phyloP scores from a whole-genome alignment of 257 asterid genomes.

The Solanum lignicaule region DNA sequence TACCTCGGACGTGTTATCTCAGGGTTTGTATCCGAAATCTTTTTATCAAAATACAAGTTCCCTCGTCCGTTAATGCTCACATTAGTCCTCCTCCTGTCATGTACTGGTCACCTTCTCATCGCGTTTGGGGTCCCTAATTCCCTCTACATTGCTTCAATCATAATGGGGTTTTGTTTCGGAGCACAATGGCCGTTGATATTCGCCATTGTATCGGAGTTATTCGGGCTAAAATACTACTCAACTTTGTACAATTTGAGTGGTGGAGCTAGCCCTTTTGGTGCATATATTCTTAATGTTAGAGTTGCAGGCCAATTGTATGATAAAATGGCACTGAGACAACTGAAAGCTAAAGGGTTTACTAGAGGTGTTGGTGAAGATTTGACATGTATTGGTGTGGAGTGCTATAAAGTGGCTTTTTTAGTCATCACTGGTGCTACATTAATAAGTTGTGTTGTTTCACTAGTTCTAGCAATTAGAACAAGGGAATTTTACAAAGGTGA shows the following conservation, averaged over 20 bases:
- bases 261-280: slow-evolving; percentile 52
- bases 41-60: slow-evolving; percentile 32
- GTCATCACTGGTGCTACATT: slow-evolving; percentile 36
- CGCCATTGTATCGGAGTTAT: slow-evolving; percentile 44
- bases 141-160: slow-evolving; percentile 33
- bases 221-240: slow-evolving; percentile 48
- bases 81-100: slow-evolving; percentile 20
- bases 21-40: slow-evolving; percentile 37
- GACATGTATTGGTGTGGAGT: slow-evolving; percentile 38
- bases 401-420: slow-evolving; percentile 39
- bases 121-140: slow-evolving; percentile 38
- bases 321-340: slow-evolving; percentile 32
- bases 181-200: slow-evolving; percentile 38
- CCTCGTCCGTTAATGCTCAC: slow-evolving; percentile 31
- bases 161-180: slow-evolving; percentile 20
- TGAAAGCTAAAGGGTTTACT: slow-evolving; percentile 16
- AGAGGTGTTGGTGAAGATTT: slow-evolving; percentile 33
- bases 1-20: slow-evolving; percentile 39
- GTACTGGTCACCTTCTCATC: slow-evolving; percentile 42
- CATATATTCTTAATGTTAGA: slow-evolving; percentile 32
- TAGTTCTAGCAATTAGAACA: slow-evolving; percentile 31
- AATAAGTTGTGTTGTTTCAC: slow-evolving; percentile 30
- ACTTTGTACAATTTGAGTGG: slow-evolving; percentile 38
- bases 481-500: slow-evolving; percentile 45
- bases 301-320: slow-evolving; percentile 21